Evolutionary conservation across 768 basidiomycete genomes (phyloP), one percentile per base, ranked within the genome.

Genomic region (Epithele typhae): DNA sequence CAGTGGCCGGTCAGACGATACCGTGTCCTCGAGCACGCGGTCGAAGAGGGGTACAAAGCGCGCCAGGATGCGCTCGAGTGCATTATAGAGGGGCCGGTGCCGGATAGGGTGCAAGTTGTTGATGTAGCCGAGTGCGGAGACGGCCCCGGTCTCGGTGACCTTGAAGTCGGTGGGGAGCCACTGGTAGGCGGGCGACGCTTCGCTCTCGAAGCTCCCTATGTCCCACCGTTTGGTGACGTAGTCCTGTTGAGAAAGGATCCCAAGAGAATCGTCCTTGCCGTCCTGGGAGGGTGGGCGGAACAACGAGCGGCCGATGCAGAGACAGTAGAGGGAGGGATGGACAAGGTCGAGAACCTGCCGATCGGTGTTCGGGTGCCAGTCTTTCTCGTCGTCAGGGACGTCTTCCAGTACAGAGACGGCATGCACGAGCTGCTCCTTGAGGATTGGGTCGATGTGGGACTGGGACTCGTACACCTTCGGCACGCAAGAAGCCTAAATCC

Each of bases 81-180:
- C n/a, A n/a, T n/a, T n/a, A n/a, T n/a, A n/a, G n/a, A n/a, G n/a
- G n/a, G 18, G 30, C 5, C n/a, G 40, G 40, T 60, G 51, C 5
- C 50, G 40, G 0, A 36, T 34, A 0, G 58, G 62, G 38, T 59
- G 59, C 6, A 65, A 41, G 38, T 64, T 62, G 54, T 65, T 62
- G 51, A 65, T 61, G 32, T 62, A 62, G 0, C 46, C 43, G 5
- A 56, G 52, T 21, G 54, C 15, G 3, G 45, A 18, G 8, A 51
- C 61, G 3, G 49, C 36, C 5, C 61, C 62, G 17, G 51, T 36
- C 10, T 45, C 25, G 15, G 56, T 37, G n/a, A 66, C 46, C 6
- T 25, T 32, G 40, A 64, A 64, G 36, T 63, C 63, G 12, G 63
- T 56, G 0, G 61, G 64, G 4, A 64, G 47, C 64, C 61, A 64